phyloP scores from a whole-genome alignment of 257 asterid species.

The Penstemon newberryi region DNA sequence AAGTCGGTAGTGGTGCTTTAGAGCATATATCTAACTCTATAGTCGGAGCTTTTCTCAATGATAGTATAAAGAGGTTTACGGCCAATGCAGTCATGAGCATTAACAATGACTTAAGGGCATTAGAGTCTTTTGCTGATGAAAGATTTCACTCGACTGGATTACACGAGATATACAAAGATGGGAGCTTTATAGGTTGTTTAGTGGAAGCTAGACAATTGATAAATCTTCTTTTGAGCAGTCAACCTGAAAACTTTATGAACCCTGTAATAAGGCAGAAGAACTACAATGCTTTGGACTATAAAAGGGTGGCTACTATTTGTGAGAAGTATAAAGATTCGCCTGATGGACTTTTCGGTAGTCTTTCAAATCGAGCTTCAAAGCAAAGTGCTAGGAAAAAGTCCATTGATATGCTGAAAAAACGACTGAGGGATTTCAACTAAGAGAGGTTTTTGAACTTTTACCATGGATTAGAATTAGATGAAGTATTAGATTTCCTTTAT shows the following conservation, averaged over 20 bases:
- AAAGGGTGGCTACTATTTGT: conserved; percentile 79
- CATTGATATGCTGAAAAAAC: conserved; percentile 73
- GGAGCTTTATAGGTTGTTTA: conserved; percentile 69
- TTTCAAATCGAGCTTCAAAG: conserved; percentile 69
- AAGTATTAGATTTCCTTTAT: conserved; percentile 20
- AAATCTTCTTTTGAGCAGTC: conserved; percentile 82
- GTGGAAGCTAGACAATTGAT: conserved; percentile 77
- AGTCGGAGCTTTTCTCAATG: conserved; percentile 65
- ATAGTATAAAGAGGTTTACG: conserved; percentile 68
- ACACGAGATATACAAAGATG: conserved; percentile 72
- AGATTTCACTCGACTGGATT: conserved; percentile 74
- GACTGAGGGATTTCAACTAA: conserved; percentile 85
- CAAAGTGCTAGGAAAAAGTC: conserved; percentile 84
- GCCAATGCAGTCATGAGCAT: conserved; percentile 62
- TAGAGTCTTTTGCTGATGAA: conserved; percentile 84
- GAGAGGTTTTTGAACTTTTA: conserved; percentile 13
- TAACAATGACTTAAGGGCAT: conserved; percentile 60
- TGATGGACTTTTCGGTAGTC: conserved; percentile 89
- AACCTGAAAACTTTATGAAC: conserved; percentile 91
- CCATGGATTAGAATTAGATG: conserved; percentile 28
- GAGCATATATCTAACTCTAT: conserved; percentile 80
- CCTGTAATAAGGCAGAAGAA: conserved; percentile 89
- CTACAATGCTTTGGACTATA: conserved; percentile 70
- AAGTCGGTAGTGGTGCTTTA: conserved; percentile 86
- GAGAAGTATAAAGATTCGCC: conserved; percentile 82